Evolutionary conservation across 1,284 basidiomycete species (phyloP).

Genomic region (Ceratobasidium sp.): DNA sequence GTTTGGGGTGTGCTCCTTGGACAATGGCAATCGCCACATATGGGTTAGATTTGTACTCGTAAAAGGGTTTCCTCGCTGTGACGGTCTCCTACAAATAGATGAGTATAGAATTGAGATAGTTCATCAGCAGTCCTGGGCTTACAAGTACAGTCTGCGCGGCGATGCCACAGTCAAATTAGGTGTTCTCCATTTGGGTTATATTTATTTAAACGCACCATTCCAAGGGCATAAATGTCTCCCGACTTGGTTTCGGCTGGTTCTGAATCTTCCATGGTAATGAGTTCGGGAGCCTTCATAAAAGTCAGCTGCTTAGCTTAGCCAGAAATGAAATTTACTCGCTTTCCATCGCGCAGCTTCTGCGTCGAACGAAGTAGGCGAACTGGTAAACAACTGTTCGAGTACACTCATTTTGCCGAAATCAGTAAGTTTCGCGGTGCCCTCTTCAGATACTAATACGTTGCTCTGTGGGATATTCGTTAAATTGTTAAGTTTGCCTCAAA

Average conservation of each 20-base stretch:
- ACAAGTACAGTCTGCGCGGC: not conserved
- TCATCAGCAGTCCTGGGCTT: not conserved
- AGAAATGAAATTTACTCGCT: too few relatives aligned
- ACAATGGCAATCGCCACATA: not conserved
- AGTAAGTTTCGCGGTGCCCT: slow-evolving; percentile 13
- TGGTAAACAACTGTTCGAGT: not conserved
- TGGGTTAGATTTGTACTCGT: not conserved
- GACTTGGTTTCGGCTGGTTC: too few relatives aligned
- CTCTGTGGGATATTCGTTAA: too few relatives aligned
- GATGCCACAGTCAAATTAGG: not conserved
- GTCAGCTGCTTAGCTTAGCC: too few relatives aligned
- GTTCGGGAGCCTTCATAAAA: too few relatives aligned
- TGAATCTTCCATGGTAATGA: too few relatives aligned
- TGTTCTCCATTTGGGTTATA: too few relatives aligned
- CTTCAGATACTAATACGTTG: slow-evolving; percentile 10
- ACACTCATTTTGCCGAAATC: slow-evolving; percentile 14
- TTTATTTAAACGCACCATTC: not conserved
- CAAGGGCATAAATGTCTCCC: slow-evolving; percentile 9
- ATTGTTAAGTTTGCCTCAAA: too few relatives aligned
- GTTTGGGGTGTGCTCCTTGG: not conserved
- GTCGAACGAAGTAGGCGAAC: too few relatives aligned
- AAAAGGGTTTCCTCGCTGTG: not conserved
- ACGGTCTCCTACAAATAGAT: not conserved
- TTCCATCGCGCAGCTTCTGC: too few relatives aligned
- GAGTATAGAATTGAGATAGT: not conserved